Conservation (phyloP, 2,329 filamentous ascomycete genomes). For the Phyllosticta ampelicida region DNA sequence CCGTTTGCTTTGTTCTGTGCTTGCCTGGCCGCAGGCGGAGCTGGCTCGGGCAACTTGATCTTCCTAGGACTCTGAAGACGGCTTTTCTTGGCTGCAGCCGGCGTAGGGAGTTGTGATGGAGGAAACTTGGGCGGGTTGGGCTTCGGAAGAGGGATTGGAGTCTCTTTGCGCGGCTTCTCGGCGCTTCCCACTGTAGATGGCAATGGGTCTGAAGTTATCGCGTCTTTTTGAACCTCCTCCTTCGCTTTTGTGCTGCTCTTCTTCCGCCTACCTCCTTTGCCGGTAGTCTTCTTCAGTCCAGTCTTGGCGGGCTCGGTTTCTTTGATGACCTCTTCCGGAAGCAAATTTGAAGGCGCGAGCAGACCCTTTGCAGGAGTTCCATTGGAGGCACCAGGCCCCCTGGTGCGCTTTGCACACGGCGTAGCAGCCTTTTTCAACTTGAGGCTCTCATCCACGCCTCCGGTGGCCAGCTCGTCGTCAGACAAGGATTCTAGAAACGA, state of each 20-base stretch:
- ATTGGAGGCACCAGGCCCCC: constrained; percentile 25
- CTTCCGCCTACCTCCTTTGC: neutral
- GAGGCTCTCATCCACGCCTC: constrained; percentile 15
- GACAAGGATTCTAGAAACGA: neutral
- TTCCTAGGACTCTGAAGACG: constrained; percentile 25
- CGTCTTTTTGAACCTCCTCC: neutral
- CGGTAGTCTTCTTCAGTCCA: constrained; percentile 1
- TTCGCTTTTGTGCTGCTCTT: neutral
- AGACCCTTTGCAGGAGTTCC: constrained; percentile 29
- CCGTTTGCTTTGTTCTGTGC: neutral
- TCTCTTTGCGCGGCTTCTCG: neutral
- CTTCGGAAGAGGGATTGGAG: neutral
- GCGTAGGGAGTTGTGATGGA: neutral
- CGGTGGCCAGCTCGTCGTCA: constrained; percentile 2
- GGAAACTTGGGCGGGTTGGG: neutral
- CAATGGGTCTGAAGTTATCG: neutral
- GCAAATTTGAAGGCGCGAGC: constrained; percentile 12
- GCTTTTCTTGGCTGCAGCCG: constrained; percentile 14
- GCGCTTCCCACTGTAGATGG: neutral
- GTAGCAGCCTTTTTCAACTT: constrained; percentile 17
- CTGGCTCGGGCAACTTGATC: constrained; percentile 21
- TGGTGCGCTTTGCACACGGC: constrained; percentile 24
- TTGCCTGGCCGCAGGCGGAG: constrained; percentile 2
- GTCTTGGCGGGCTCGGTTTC: neutral
- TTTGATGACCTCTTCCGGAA: constrained; percentile 14